Evolutionary conservation across 495 filamentous ascomycete species (phyloP).

Genomic region (Evernia prunastri): DNA sequence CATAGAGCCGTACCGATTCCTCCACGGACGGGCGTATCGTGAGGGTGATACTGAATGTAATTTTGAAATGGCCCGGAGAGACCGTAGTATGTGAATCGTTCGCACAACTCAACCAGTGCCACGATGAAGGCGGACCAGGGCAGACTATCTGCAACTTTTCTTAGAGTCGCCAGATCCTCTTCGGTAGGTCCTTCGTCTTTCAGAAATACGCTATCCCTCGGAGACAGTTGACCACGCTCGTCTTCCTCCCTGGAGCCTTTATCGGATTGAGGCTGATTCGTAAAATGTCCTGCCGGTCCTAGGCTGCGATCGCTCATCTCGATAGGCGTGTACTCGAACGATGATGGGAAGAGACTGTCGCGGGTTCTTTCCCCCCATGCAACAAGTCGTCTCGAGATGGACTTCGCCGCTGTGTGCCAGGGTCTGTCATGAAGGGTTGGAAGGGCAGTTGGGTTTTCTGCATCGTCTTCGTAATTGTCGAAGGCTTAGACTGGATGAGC

Average conservation of each 20-base stretch:
- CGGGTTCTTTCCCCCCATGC: constrained; percentile 3
- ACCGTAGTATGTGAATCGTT: constrained; percentile 65
- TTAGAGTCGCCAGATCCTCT: constrained; percentile 44
- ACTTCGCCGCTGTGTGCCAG: background rate
- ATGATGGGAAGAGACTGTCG: constrained; percentile 8
- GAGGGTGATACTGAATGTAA: constrained; percentile 46
- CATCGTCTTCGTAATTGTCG: background rate
- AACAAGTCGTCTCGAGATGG: constrained; percentile 5
- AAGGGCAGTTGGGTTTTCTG: background rate
- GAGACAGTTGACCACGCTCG: background rate
- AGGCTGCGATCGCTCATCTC: constrained; percentile 15
- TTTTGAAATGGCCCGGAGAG: constrained; percentile 41
- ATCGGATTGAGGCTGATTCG: constrained; percentile 16
- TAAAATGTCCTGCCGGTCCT: constrained; percentile 8
- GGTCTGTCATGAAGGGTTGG: background rate
- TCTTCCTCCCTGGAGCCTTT: constrained; percentile 10
- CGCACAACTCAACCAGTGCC: constrained; percentile 56
- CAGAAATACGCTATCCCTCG: background rate
- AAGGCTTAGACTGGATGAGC: background rate
- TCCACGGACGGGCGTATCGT: constrained; percentile 30
- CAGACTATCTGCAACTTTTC: constrained; percentile 50
- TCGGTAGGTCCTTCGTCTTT: constrained; percentile 34
- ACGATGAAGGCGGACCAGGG: constrained; percentile 54
- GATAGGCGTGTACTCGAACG: constrained; percentile 13
- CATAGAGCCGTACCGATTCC: constrained; percentile 45